Conservation (phyloP, 495 filamentous ascomycete species). For the Annulohypoxylon stygium region DNA sequence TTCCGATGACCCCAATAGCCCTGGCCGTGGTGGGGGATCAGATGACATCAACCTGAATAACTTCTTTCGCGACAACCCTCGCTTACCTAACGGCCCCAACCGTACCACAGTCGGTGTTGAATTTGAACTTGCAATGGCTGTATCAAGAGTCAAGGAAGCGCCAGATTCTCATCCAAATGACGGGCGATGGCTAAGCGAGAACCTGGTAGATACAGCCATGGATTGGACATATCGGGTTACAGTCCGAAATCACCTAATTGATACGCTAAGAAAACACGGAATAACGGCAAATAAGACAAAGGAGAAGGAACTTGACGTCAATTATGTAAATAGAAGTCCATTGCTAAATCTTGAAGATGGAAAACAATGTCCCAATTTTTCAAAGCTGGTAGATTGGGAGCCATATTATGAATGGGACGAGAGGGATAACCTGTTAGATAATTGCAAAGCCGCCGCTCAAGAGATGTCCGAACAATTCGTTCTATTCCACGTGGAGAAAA, state of each 20-base stretch:
- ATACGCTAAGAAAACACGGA: slow-evolving; percentile 3
- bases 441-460: no score
- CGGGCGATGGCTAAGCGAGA: slow-evolving; percentile 1
- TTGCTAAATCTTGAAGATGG: slow-evolving; percentile 23
- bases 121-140: slow-evolving; percentile 38
- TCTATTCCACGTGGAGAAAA: background rate
- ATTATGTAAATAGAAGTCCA: background rate
- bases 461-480: background rate
- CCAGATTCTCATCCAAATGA: slow-evolving; percentile 36
- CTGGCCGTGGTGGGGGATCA: background rate
- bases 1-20: background rate
- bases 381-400: background rate
- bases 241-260: slow-evolving; percentile 34
- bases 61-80: slow-evolving; percentile 4
- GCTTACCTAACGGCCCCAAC: background rate
- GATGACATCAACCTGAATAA: background rate
- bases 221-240: background rate
- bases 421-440: background rate
- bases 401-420: background rate
- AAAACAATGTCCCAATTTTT: background rate
- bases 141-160: background rate
- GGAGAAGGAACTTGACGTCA: background rate
- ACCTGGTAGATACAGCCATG: background rate
- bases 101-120: slow-evolving; percentile 43
- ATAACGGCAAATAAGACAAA: slow-evolving; percentile 18